These are phyloP conservation scores for Mollisia scopiformis DNA, from an alignment of 2,329 filamentous ascomycete species.

Conservation along the genomic window DNA sequence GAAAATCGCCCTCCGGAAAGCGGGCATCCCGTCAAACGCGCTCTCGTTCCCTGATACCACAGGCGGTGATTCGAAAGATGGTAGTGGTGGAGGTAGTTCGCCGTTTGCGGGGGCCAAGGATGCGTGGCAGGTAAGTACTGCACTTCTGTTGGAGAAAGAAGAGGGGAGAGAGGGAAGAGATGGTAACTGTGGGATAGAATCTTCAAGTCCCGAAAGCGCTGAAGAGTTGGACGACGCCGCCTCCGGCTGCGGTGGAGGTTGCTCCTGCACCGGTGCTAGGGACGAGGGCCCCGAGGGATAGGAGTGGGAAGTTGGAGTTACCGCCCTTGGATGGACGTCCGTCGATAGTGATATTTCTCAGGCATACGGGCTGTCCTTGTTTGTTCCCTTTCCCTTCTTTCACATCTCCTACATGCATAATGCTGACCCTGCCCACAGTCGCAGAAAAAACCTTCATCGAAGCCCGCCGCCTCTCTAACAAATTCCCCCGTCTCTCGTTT, in stretches of 20 bases:
- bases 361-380: conserved; percentile 80
- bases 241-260: conserved; percentile 31
- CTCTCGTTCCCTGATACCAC: conserved; percentile 20
- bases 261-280: conserved; percentile 28
- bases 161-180: too few species aligned
- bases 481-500: conserved; percentile 56
- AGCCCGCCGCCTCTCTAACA: conserved; percentile 56
- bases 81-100: too few species aligned
- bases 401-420: not conserved
- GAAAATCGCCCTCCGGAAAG: conserved; percentile 36
- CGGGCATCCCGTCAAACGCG: conserved; percentile 32
- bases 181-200: too few species aligned
- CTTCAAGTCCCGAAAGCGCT: conserved; percentile 32
- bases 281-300: conserved; percentile 24
- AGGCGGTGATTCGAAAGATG: too few species aligned
- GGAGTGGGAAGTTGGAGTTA: conserved; percentile 36
- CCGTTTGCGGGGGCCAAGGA: conserved; percentile 28
- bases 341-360: conserved; percentile 66
- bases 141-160: too few species aligned
- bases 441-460: conserved; percentile 68
- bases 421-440: conserved; percentile 47
- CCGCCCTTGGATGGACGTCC: conserved; percentile 54
- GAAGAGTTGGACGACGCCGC: conserved; percentile 34
- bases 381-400: conserved; percentile 34
- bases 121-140: too few species aligned